Evolutionary conservation across 805 yeast genomes (phyloP), one percentile per base, ranked within the genome.

Genomic region (Cyberlindnera petersonii): DNA sequence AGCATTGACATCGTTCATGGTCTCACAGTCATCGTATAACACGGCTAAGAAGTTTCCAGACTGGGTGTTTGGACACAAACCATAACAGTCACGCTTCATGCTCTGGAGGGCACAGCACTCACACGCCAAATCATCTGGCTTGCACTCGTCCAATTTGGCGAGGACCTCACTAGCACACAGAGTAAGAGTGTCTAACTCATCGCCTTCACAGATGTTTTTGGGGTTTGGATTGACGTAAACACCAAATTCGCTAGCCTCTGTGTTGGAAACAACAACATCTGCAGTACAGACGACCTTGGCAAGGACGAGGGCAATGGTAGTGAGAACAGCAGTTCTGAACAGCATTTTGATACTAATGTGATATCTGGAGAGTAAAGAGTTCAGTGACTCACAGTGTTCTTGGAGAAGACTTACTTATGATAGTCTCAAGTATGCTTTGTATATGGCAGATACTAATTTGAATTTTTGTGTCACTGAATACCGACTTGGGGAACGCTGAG

Each of bases 61-160:
- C 1, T 74, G 53, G 15, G 69, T 67, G 22, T 69, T 69, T 17
- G 74, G 74, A 50, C 78, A 74, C 43, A 74, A 56, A 14, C 65
- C 67, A 51, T 68, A 71, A 49, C 79, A 73, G 27, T 62, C 64
- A 33, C 58, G 58, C 26, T 65, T 61, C 58, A 74, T 64, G 37
- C 68, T 65, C 52, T 74, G 78, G 24, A 74, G 59, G 9, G 79
- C 77, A 55, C 78, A 72, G 46, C 79, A 74, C 45, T 72, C 77
- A 55, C 79, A 74, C 2, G 76, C 77, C 46, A 71, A 58, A 55
- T 74, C 79, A 49, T 70, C 71, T 5, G 77, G 69, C 46, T 71
- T 68, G 49, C 79, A 74, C 39, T 64, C 71, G 47, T 72, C 75
- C 43, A 74, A 59, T 44, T 60, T 69, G 22, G 60, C 49, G 29